A percentile compares a stretch with the other conserved stretches of the same genome.
These are phyloP conservation scores for Raffaelea ambrosiae DNA, from an alignment of 2,329 filamentous ascomycete genomes.

Conservation along the genomic window DNA sequence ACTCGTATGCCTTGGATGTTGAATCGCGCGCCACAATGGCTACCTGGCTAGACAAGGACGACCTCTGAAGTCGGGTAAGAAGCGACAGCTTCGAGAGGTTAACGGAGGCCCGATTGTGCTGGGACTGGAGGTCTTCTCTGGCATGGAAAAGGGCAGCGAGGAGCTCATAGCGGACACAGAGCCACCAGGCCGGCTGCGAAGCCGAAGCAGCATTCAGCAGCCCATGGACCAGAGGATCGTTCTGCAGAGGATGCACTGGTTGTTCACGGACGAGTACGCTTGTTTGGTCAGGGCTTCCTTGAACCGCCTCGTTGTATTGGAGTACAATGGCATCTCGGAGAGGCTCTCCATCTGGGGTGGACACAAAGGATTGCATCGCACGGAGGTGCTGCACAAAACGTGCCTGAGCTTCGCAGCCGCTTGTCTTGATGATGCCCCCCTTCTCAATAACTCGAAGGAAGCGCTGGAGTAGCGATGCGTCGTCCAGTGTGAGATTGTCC, in stretches of 20 bases:
- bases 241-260: conserved; percentile 52
- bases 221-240: conserved; percentile 41
- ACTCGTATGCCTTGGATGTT: conserved; percentile 44
- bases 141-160: conserved; percentile 34
- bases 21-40: conserved; percentile 52
- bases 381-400: conserved; percentile 7
- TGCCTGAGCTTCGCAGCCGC: not conserved
- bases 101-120: conserved; percentile 27
- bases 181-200: conserved; percentile 31
- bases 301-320: conserved; percentile 14
- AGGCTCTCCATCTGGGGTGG: conserved; percentile 21
- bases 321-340: conserved; percentile 24
- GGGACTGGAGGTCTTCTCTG: conserved; percentile 30
- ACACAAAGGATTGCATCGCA: conserved; percentile 16
- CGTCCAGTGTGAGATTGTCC: conserved; percentile 38
- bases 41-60: conserved; percentile 44
- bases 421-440: not conserved
- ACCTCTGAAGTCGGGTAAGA: conserved; percentile 53
- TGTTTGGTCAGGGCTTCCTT: not conserved
- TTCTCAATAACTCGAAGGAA: conserved; percentile 5
- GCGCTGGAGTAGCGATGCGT: conserved; percentile 29
- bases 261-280: conserved; percentile 20
- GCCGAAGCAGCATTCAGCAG: conserved; percentile 28
- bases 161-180: conserved; percentile 43
- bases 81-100: conserved; percentile 40